These are phyloP conservation scores for Homolaphlyctis polyrhiza DNA, from an alignment of 371 early-diverging fungal species.

Conservation along the genomic window DNA sequence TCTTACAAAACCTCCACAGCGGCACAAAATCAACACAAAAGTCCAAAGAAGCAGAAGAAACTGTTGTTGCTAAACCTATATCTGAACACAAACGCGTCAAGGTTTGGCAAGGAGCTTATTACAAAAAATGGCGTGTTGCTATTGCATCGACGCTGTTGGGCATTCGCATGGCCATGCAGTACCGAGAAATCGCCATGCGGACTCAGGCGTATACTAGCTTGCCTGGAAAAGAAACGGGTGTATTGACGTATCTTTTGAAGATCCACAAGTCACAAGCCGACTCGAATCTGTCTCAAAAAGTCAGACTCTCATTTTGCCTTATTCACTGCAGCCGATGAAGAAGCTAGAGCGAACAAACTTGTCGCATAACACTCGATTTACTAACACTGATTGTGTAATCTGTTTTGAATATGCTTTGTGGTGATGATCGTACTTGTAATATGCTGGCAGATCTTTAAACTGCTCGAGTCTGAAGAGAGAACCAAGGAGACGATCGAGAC, in stretches of 20 bases:
- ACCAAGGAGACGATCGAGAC: background rate
- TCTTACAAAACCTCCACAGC: background rate
- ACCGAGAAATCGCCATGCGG: background rate
- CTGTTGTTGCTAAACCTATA: too few species aligned
- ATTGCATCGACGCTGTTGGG: background rate
- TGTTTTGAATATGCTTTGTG: too few species aligned
- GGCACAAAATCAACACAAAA: too few species aligned
- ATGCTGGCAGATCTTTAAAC: background rate
- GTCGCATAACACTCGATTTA: too few species aligned
- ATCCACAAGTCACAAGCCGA: background rate
- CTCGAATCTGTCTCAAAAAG: background rate
- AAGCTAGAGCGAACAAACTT: too few species aligned
- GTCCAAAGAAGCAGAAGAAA: too few species aligned
- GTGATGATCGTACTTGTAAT: too few species aligned
- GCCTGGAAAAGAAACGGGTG: background rate
- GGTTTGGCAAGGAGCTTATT: background rate
- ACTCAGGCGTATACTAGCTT: background rate
- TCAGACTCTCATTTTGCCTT: background rate
- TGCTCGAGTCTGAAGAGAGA: background rate
- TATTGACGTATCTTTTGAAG: background rate
- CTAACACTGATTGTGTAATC: too few species aligned
- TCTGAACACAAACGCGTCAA: too few species aligned
- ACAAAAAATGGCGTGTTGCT: background rate
- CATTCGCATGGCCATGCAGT: background rate
- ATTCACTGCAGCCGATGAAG: too few species aligned